These are phyloP conservation scores for Rhizopus arrhizus DNA, from an alignment of 371 early-diverging fungal genomes.

Conservation along the genomic window DNA sequence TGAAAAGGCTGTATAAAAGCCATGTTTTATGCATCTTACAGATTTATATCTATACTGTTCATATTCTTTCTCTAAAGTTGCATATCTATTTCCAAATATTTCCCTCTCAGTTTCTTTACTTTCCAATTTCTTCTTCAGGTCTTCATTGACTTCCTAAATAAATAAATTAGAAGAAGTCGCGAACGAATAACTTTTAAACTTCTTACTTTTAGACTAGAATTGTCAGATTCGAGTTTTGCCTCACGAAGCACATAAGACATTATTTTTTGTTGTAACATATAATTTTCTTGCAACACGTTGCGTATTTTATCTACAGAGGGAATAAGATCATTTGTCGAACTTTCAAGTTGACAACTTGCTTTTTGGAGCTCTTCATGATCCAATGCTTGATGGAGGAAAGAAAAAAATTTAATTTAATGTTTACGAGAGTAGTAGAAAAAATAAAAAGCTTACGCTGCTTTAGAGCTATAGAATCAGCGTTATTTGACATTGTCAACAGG, in stretches of 20 bases:
- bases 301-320: conserved; percentile 1
- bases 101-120: not conserved
- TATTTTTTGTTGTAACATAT: not conserved
- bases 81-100: not conserved
- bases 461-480: too few relatives aligned
- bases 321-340: too few relatives aligned
- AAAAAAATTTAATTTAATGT: too few relatives aligned
- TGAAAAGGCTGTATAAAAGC: too few relatives aligned
- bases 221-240: conserved; percentile 3
- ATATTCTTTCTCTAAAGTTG: not conserved
- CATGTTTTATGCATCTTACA: not conserved
- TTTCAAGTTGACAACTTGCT: too few relatives aligned
- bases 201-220: not conserved
- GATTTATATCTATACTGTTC: not conserved
- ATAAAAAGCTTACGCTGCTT: too few relatives aligned
- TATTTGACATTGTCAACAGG: too few relatives aligned
- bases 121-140: not conserved
- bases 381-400: too few relatives aligned
- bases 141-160: not conserved
- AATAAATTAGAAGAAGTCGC: too few relatives aligned
- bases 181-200: conserved; percentile 1
- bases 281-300: not conserved
- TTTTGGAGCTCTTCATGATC: too few relatives aligned
- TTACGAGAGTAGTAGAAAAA: too few relatives aligned
- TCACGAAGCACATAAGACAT: not conserved